A percentile compares a stretch with the other conserved stretches of the same genome.
These are phyloP conservation scores for Cicer judaicum DNA, from an alignment of 306 rosid species.

Conservation along the genomic window DNA sequence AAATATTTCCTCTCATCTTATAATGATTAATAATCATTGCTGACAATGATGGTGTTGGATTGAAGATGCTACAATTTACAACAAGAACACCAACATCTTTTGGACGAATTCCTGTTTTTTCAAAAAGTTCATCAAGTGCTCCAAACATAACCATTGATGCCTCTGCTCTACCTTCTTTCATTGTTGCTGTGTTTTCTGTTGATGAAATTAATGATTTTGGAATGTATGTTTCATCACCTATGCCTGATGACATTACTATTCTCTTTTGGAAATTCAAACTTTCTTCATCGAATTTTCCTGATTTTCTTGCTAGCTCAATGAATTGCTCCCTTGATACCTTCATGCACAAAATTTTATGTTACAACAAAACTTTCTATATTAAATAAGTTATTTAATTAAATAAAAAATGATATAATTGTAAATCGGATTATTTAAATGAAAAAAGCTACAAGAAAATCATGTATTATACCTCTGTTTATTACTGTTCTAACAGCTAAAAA, in stretches of 20 bases:
- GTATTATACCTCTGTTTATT: no score
- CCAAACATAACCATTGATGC: conserved; percentile 91
- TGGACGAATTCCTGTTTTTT: conserved; percentile 76
- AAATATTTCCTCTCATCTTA: conserved; percentile 93
- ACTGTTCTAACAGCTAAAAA: no score
- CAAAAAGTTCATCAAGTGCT: conserved; percentile 89
- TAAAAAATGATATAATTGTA: no score
- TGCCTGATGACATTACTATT: conserved; percentile 76
- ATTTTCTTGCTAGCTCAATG: conserved; percentile 73
- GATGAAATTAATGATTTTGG: conserved; percentile 69
- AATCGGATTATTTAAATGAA: no score
- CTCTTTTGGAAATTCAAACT: conserved; percentile 71
- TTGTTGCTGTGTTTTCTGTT: conserved; percentile 64
- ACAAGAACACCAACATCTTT: conserved; percentile 85
- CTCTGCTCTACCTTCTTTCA: conserved; percentile 93
- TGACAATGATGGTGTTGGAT: conserved; percentile 91
- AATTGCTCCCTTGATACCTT: conserved; percentile 79
- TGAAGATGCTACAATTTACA: conserved; percentile 95
- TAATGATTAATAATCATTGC: conserved; percentile 98
- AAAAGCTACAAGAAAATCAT: no score
- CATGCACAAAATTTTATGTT: not conserved
- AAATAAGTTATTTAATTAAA: no score
- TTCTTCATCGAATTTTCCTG: conserved; percentile 80
- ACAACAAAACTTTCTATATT: no score
- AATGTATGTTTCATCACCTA: conserved; percentile 88